Evolutionary conservation across 2,329 filamentous ascomycete genomes (phyloP).

Genomic region (Apiospora hydei): DNA sequence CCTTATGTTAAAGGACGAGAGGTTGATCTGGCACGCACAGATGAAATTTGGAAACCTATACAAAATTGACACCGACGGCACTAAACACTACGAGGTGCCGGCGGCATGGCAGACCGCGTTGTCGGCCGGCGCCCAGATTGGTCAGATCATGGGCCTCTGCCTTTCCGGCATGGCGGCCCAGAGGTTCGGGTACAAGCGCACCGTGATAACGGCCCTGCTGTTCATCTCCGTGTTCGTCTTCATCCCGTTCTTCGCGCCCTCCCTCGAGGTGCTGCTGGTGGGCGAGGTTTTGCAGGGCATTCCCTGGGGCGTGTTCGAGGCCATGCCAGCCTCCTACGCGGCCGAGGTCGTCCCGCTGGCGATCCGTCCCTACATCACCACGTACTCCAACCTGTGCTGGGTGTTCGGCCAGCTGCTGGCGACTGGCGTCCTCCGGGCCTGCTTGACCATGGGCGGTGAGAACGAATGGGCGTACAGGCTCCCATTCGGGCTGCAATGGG

Average conservation of each 20-base stretch:
- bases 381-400: constrained; percentile 45
- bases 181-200: constrained; percentile 44
- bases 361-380: constrained; percentile 38
- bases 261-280: constrained; percentile 40
- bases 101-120: constrained; percentile 53
- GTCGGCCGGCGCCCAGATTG: constrained; percentile 47
- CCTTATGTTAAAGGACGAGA: background rate
- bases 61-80: background rate
- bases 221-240: constrained; percentile 46
- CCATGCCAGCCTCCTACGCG: constrained; percentile 37
- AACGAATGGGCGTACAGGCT: constrained; percentile 45
- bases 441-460: constrained; percentile 38
- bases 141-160: constrained; percentile 51
- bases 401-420: constrained; percentile 49
- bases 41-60: background rate
- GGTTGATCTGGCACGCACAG: background rate
- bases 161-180: constrained; percentile 49
- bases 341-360: constrained; percentile 39
- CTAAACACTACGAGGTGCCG: constrained; percentile 46
- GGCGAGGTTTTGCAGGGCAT: constrained; percentile 47
- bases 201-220: constrained; percentile 45
- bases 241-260: constrained; percentile 46
- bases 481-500: constrained; percentile 50
- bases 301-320: constrained; percentile 41
- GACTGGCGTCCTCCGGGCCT: constrained; percentile 42